Evolutionary conservation across 305 asterid species (phyloP), one percentile per base, ranked within the genome.

Genomic region (Fraxinus sp.): DNA sequence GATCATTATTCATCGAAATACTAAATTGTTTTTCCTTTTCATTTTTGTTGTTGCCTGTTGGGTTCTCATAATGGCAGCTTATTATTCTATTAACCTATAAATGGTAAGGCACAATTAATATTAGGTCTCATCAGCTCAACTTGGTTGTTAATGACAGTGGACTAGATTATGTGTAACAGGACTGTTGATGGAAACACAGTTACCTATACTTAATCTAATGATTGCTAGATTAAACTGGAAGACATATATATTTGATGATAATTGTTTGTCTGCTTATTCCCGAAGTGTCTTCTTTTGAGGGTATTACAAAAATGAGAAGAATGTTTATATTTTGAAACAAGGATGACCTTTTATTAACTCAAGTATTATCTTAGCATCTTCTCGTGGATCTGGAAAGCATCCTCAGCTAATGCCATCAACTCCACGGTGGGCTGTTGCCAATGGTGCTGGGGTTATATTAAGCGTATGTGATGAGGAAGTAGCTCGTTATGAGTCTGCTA

Each of bases 381-480:
- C 98, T 85, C 93, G 97, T 86, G 99, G 98, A 81, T 96, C 99
- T 79, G 98, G 99, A 89, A 96, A 96, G 91, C 99, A 96, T 89
- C 99, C 98, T 74, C 98, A 96, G 88, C 92, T 96, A 74, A 87
- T 96, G 88, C 99, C 97, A 80, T 91, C 99, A 76, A 94, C 98
- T 80, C 99, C 99, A 7, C 90, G 99, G 88, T 96, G 99, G 99
- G 99, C 99, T 30, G 98, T 93, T 89, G 99, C 99, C 84, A 96
- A 96, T 88, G 99, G 98, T 28, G 99, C 99, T 82, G 99, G 99
- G 84, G 99, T 96, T 71, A 96, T 96, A 87, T 92, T 96, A 77
- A 96, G 99, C 85, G 99, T 96, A 83, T 96, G 99, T 85, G 99
- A 96, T 9, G 99, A 94, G 82, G 99, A 97, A 93, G 99, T 93